Percentiles rank a stretch among this genome's conserved stretches.
These are phyloP conservation scores for Fusarium ambrosium DNA, from an alignment of 2,329 filamentous ascomycete species.

Conservation along the genomic window DNA sequence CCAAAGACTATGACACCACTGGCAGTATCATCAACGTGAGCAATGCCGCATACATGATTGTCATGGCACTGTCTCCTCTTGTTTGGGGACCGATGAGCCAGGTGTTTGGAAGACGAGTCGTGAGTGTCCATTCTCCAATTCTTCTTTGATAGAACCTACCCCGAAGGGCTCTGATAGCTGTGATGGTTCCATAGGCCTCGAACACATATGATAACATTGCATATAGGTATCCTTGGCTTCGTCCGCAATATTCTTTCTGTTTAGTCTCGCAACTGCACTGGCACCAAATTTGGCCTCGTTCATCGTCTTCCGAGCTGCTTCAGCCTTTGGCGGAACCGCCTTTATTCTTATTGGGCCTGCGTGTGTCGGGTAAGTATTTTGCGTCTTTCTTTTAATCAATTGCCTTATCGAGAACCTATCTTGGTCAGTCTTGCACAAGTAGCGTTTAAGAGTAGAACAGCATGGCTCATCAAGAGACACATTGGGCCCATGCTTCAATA, in stretches of 20 bases:
- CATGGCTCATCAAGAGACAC: not conserved
- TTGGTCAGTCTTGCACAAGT: not conserved
- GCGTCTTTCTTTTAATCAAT: not conserved
- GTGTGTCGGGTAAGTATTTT: constrained; percentile 69
- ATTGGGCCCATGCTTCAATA: too few species aligned
- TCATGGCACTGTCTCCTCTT: constrained; percentile 78
- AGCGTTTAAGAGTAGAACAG: not conserved
- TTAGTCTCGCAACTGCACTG: constrained; percentile 79
- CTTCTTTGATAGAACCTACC: not conserved
- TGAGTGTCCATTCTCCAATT: constrained; percentile 51
- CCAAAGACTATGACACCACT: constrained; percentile 72
- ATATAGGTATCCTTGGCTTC: constrained; percentile 63
- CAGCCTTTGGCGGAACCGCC: constrained; percentile 80
- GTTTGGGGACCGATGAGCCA: constrained; percentile 81
- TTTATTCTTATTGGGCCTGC: constrained; percentile 80
- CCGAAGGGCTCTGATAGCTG: not conserved
- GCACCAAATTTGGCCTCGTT: constrained; percentile 79
- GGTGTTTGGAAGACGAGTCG: constrained; percentile 70
- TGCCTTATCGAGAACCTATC: not conserved
- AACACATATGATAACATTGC: not conserved
- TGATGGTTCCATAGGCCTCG: not conserved
- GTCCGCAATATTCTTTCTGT: constrained; percentile 73
- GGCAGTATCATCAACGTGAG: constrained; percentile 79
- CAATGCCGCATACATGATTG: constrained; percentile 81
- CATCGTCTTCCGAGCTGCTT: constrained; percentile 80